Percentiles rank a stretch among this genome's conserved stretches.
These are phyloP conservation scores for Xylaria sp. DNA, from an alignment of 2,329 filamentous ascomycete genomes.

Conservation along the genomic window DNA sequence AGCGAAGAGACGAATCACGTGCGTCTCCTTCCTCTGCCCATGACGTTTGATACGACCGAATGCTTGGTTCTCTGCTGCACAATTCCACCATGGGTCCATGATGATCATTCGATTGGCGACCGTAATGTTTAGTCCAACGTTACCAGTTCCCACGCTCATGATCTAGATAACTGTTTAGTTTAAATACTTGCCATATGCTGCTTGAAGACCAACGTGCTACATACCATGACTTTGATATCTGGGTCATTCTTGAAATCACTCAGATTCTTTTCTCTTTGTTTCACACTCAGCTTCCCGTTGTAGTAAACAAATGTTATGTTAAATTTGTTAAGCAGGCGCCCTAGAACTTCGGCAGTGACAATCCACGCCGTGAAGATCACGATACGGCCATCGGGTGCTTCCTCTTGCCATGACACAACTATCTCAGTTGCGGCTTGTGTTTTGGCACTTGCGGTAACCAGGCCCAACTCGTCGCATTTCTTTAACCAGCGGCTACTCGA, in stretches of 20 bases:
- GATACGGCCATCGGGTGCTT: slow-evolving; percentile 31
- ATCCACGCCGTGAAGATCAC: slow-evolving; percentile 43
- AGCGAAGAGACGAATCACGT: slow-evolving; percentile 66
- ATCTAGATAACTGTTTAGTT: slow-evolving; percentile 47
- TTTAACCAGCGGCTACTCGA: slow-evolving; percentile 15
- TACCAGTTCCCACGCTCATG: slow-evolving; percentile 51
- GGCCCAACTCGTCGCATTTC: slow-evolving; percentile 3
- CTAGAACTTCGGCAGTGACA: slow-evolving; percentile 50
- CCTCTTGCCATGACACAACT: slow-evolving; percentile 11
- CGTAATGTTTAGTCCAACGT: slow-evolving; percentile 55
- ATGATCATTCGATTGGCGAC: slow-evolving; percentile 66
- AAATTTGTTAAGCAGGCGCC: slow-evolving; percentile 50
- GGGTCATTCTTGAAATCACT: slow-evolving; percentile 39
- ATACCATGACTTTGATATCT: slow-evolving; percentile 51
- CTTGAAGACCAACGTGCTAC: slow-evolving; percentile 28
- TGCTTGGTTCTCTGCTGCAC: slow-evolving; percentile 68
- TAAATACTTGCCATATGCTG: slow-evolving; percentile 1
- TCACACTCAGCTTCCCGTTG: slow-evolving; percentile 42
- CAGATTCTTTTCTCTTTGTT: slow-evolving; percentile 40
- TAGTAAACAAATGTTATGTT: slow-evolving; percentile 54
- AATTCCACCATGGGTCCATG: slow-evolving; percentile 72
- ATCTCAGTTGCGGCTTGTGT: neutral
- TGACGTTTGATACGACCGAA: slow-evolving; percentile 70
- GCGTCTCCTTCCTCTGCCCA: slow-evolving; percentile 70
- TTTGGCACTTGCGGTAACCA: slow-evolving; percentile 26